These are phyloP conservation scores for Solanum ahanhuiri DNA, from an alignment of 257 asterid species.

Conservation along the genomic window DNA sequence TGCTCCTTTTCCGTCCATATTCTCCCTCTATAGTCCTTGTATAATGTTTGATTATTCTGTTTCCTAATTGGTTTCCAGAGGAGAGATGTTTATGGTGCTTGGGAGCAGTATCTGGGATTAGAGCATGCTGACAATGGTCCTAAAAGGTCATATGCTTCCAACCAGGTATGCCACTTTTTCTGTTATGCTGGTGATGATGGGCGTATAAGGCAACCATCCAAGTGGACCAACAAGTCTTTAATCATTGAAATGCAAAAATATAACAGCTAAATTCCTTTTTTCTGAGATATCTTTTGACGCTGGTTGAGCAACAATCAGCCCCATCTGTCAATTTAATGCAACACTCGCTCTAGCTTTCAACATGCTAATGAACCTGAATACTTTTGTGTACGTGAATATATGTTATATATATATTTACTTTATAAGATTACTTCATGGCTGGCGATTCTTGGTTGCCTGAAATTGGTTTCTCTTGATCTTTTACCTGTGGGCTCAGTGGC, in stretches of 20 bases:
- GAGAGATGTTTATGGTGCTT: constrained; percentile 67
- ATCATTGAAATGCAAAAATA: background rate
- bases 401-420: background rate
- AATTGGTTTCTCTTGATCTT: background rate
- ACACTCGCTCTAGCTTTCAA: background rate
- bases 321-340: background rate
- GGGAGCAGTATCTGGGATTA: constrained; percentile 80
- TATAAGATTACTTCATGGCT: background rate
- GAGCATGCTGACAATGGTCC: constrained; percentile 70
- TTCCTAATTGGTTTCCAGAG: constrained; percentile 26
- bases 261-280: background rate
- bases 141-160: constrained; percentile 50
- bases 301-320: background rate
- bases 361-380: background rate
- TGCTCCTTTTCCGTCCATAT: background rate
- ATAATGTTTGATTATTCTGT: background rate
- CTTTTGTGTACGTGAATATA: background rate
- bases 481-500: background rate
- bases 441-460: background rate
- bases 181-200: background rate
- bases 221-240: background rate
- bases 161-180: constrained; percentile 34
- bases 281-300: background rate
- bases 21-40: background rate
- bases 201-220: background rate